These are phyloP conservation scores for Russula compacta DNA, from an alignment of 768 basidiomycete species.

Conservation along the genomic window DNA sequence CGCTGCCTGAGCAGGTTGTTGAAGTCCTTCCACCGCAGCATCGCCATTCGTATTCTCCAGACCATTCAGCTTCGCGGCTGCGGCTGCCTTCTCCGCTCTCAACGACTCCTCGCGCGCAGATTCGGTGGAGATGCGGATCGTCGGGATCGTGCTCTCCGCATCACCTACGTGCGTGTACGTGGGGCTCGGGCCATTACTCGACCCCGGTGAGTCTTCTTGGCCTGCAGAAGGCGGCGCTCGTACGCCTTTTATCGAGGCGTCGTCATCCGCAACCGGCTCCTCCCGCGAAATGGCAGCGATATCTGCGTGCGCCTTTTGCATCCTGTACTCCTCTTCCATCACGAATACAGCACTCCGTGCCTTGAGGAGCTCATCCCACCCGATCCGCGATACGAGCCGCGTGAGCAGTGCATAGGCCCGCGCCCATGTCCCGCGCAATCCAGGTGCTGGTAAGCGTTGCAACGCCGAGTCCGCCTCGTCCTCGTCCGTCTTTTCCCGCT, in stretches of 20 bases:
- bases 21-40: slow-evolving; percentile 26
- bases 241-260: slow-evolving; percentile 62
- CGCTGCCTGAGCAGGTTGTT: slow-evolving; percentile 38
- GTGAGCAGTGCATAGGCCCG: slow-evolving; percentile 88
- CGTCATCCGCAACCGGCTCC: slow-evolving; percentile 42
- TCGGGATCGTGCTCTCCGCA: slow-evolving; percentile 36
- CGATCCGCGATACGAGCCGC: slow-evolving; percentile 85
- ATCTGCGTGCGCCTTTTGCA: slow-evolving; percentile 83
- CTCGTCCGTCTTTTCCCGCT: slow-evolving; percentile 70
- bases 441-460: slow-evolving; percentile 89
- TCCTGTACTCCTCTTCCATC: slow-evolving; percentile 99
- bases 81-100: slow-evolving; percentile 32
- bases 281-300: slow-evolving; percentile 34
- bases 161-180: slow-evolving; percentile 24
- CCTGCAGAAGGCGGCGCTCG: slow-evolving; percentile 29
- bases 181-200: slow-evolving; percentile 16
- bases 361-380: slow-evolving; percentile 97
- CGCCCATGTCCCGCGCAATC: slow-evolving; percentile 91
- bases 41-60: slow-evolving; percentile 31
- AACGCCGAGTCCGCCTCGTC: slow-evolving; percentile 92
- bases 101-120: slow-evolving; percentile 40
- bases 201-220: slow-evolving; percentile 21
- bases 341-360: slow-evolving; percentile 93
- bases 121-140: slow-evolving; percentile 51
- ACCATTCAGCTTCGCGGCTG: slow-evolving; percentile 31